phyloP scores from a whole-genome alignment of 2,329 filamentous ascomycete species.

The Berkeleyomyces basicola region DNA sequence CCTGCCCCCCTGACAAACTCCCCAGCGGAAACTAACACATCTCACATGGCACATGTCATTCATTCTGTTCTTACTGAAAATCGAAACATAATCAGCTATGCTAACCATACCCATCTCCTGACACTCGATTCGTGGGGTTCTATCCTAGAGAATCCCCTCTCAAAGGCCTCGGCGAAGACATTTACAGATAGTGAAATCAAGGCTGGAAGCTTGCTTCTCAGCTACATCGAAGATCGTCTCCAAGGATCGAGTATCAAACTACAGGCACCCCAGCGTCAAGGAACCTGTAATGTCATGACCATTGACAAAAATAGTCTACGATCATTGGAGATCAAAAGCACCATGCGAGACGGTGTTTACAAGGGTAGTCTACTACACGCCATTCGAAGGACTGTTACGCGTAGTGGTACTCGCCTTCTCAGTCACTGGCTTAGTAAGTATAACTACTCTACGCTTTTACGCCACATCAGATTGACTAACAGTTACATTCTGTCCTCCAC shows the following conservation, averaged over 20 bases:
- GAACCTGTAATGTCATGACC: conserved; percentile 61
- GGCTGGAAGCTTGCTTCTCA: conserved; percentile 65
- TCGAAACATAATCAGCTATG: conserved; percentile 59
- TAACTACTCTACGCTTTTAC: conserved; percentile 10
- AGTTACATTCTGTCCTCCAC: conserved; percentile 4
- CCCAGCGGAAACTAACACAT: neutral
- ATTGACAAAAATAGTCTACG: conserved; percentile 88
- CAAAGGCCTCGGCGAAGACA: conserved; percentile 29
- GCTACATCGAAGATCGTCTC: conserved; percentile 67
- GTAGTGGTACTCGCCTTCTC: conserved; percentile 71
- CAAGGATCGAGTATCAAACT: conserved; percentile 66
- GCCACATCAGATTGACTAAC: neutral
- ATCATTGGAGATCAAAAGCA: conserved; percentile 76
- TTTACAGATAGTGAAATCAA: conserved; percentile 55
- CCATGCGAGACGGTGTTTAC: conserved; percentile 61
- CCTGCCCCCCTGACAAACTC: neutral
- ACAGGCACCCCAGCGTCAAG: conserved; percentile 62
- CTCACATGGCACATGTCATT: conserved; percentile 37
- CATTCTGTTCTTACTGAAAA: conserved; percentile 58
- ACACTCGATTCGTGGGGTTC: conserved; percentile 50
- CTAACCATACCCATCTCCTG: conserved; percentile 30
- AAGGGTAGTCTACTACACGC: conserved; percentile 79
- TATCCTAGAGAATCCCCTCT: conserved; percentile 60
- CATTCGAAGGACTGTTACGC: conserved; percentile 78
- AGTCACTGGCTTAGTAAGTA: conserved; percentile 58